Percentiles rank a stretch among this genome's conserved stretches.
Evolutionary conservation across 805 yeast genomes (phyloP).

Genomic region (Myxozyma vanderwaltii): DNA sequence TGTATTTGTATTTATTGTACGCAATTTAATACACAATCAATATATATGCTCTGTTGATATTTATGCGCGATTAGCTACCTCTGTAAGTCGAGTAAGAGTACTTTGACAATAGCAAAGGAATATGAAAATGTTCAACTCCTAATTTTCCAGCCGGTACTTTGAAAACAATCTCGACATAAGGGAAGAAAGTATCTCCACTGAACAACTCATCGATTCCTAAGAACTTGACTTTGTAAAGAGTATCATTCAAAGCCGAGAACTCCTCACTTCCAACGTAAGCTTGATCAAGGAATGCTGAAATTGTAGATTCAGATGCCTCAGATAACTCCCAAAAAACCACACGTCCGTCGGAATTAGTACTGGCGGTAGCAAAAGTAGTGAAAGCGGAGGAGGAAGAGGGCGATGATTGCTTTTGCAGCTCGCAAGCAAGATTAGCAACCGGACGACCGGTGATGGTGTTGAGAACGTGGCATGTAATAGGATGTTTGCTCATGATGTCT

Average conservation of each 20-base stretch:
- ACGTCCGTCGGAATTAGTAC: constrained; percentile 81
- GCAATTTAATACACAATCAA: too few relatives aligned
- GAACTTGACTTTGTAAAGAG: constrained; percentile 65
- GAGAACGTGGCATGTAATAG: constrained; percentile 85
- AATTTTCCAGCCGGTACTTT: constrained; percentile 55
- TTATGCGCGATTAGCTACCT: constrained; percentile 69
- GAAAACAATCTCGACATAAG: constrained; percentile 80
- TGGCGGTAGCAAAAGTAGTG: constrained; percentile 60
- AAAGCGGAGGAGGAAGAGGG: constrained; percentile 36
- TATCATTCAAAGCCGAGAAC: background rate
- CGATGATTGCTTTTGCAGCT: constrained; percentile 37
- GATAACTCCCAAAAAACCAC: constrained; percentile 59
- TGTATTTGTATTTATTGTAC: too few relatives aligned
- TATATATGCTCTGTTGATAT: too few relatives aligned
- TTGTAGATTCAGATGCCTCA: background rate
- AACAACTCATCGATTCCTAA: constrained; percentile 69
- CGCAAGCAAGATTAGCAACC: constrained; percentile 73
- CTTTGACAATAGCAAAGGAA: constrained; percentile 80
- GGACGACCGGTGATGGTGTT: constrained; percentile 86
- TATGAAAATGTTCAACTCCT: constrained; percentile 76
- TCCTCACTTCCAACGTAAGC: constrained; percentile 28
- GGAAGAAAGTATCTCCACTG: constrained; percentile 68
- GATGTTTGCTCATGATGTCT: constrained; percentile 44
- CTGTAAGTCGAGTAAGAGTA: constrained; percentile 90
- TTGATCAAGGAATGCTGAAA: constrained; percentile 46